Base-by-base conservation (phyloP, 306 rosid species). In the Lathyrus tuberosus region DNA sequence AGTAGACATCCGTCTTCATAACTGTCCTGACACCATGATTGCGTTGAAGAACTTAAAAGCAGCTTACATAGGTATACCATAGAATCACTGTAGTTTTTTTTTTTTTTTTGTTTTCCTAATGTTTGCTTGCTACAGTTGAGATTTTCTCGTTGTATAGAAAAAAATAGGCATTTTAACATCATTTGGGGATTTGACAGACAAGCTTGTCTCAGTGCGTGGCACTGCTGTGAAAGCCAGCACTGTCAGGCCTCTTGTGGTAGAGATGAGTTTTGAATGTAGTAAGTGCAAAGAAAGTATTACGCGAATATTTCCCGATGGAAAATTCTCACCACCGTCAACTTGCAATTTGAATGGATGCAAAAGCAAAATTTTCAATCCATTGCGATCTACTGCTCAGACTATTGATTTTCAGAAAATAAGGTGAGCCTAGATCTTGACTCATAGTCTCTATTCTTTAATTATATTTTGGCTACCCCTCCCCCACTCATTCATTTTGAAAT, bases 331-430 rank as follows among this genome's bases (percentile, higher is more conserved):
- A 0, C 97, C 98, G 24, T 57, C 81, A 40, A 79, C 57, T 77
- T 94, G 98, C 71, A 78, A 80, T 78, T 66, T 94, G 61, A 24
- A 83, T 81, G 97, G 96, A 15, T 94, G 98, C 89, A 94, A 94
- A 91, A 90, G 96, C 91, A 94, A 83, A 72, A 62, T 35, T 12
- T 90, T 94, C 76, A 65, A 57, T 67, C 98, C 89, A 57, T 73
- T 84, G 84, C 87, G 97, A 66, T 72, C 89, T 43, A 84, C 95
- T 15, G 93, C 98, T 43, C 84, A 71, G 72, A 75, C 88, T 11
- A 88, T 87, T 79, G 97, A 90, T 84, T 90, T 90, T 83, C 97
- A 94, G 59, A 94, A 87, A 84, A 87, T 94, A 87, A 86, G 98
- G 98, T 85, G 51, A 62, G 75, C 16, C 15, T 74, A n/a, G 70